Base-by-base conservation (phyloP, 2,329 filamentous ascomycete species). In the Trichoderma koningii region DNA sequence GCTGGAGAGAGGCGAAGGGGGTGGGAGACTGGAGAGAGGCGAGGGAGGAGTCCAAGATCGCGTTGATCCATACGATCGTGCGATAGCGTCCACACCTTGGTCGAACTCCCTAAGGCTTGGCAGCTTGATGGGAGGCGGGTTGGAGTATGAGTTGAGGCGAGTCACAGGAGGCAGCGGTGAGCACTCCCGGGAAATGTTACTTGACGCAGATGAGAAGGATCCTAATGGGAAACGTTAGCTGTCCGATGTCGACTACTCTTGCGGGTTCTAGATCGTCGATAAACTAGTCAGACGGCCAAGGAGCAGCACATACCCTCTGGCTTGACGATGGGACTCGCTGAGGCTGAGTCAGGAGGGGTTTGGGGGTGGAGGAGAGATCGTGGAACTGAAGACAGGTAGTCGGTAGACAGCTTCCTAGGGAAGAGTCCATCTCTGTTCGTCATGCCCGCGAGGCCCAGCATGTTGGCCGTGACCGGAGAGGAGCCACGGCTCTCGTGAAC, bases 81-180 rank as follows among this genome's bases (percentile, higher is more conserved):
- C 74, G 23, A 78, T 70, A 17, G 73, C 74, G 56, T 78, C 73
- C n/a, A 78, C 76, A 15, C 75, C 76, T 65, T 74, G 73, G 50
- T 77, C 76, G 55, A 78, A 78, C 64, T 78, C 76, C 44, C 73
- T 72, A 23, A 78, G 68, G 59, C 76, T 78, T 5, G 76, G 76
- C 38, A 78, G 74, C 51, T 69, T 72, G 45, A 75, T 62, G 7
- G 66, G 65, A 7, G 70, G 62, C 34, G 48, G 41, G 38, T 55
- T 68, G 53, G 62, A 57, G 38, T 65, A 55, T 9, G 63, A 60
- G 42, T 65, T 57, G 19, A 71, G 65, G 28, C 65, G 65, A 59
- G 63, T 55, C 57, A 70, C 69, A 65, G 23, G 68, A 9, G 72
- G 73, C 23, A 76, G 68, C 28, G 70, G 71, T 21, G 70, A 71